Percentiles rank a stretch among this genome's conserved stretches.
Conservation (phyloP, 225 moss, liverwort and hornwort genomes). For the Marchantia polymorpha region DNA sequence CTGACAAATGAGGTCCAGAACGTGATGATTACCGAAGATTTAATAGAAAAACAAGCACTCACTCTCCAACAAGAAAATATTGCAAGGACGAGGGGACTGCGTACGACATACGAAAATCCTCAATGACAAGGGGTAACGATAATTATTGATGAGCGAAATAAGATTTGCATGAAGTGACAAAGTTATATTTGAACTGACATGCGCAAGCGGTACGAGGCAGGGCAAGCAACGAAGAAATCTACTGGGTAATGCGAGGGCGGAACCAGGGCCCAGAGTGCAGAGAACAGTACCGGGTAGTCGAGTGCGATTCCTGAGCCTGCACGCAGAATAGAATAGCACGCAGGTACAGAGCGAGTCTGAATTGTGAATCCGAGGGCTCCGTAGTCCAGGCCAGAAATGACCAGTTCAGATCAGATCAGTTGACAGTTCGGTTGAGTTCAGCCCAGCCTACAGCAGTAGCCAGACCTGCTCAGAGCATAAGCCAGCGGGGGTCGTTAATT, state of each 20-base stretch:
- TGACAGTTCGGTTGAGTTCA: not conserved
- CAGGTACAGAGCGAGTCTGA: too few species aligned
- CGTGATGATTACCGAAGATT: not conserved
- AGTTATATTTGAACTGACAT: not conserved
- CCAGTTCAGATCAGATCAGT: not conserved
- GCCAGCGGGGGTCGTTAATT: not conserved
- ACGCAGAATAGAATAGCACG: too few species aligned
- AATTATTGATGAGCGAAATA: not conserved
- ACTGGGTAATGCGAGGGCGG: too few species aligned
- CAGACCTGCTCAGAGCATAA: not conserved
- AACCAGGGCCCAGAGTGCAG: too few species aligned
- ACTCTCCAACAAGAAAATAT: not conserved
- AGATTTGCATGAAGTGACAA: constrained; percentile 8
- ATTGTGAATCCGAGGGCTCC: too few species aligned
- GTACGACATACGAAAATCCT: not conserved
- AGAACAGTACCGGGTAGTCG: too few species aligned
- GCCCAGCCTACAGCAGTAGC: not conserved
- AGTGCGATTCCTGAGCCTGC: too few species aligned
- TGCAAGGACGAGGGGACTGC: not conserved
- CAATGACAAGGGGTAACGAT: not conserved
- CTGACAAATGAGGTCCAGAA: not conserved
- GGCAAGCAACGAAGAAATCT: too few species aligned
- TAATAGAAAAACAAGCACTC: not conserved
- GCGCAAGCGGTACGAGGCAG: too few species aligned
- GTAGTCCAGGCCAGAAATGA: not conserved